These are phyloP conservation scores for Trichoderma koningii DNA, from an alignment of 2,329 filamentous ascomycete genomes.

Conservation along the genomic window DNA sequence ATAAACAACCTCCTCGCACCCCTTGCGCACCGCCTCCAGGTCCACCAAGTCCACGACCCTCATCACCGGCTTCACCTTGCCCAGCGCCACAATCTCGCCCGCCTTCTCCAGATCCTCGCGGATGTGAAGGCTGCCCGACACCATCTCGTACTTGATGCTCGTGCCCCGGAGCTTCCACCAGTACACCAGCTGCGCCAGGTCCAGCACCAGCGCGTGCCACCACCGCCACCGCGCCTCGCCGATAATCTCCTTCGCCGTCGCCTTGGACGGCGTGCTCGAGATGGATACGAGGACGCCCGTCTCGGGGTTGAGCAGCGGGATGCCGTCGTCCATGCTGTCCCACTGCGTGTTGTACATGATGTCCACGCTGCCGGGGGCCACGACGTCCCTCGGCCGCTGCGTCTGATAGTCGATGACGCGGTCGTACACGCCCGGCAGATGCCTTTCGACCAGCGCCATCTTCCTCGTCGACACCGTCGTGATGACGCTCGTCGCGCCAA, in stretches of 20 bases:
- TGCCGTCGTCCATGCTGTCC: slow-evolving; percentile 40
- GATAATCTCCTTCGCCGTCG: slow-evolving; percentile 37
- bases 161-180: slow-evolving; percentile 48
- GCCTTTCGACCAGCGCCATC: slow-evolving; percentile 46
- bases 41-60: slow-evolving; percentile 47
- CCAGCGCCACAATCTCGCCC: slow-evolving; percentile 45
- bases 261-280: slow-evolving; percentile 41
- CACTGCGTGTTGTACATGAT: slow-evolving; percentile 54
- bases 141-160: slow-evolving; percentile 46
- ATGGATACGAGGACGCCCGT: slow-evolving; percentile 48
- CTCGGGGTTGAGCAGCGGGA: slow-evolving; percentile 44
- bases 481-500: slow-evolving; percentile 50
- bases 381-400: slow-evolving; percentile 40
- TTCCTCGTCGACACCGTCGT: slow-evolving; percentile 57
- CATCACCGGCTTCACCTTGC: slow-evolving; percentile 48
- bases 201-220: slow-evolving; percentile 43
- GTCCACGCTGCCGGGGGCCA: slow-evolving; percentile 50
- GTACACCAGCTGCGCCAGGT: slow-evolving; percentile 46
- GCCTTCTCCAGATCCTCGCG: slow-evolving; percentile 47
- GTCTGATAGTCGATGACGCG: slow-evolving; percentile 55
- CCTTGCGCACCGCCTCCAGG: slow-evolving; percentile 45
- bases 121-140: slow-evolving; percentile 48
- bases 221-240: slow-evolving; percentile 38
- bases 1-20: slow-evolving; percentile 42
- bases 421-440: slow-evolving; percentile 49